phyloP scores from a whole-genome alignment of 306 rosid genomes.

The Sechiopsis laciniata region DNA sequence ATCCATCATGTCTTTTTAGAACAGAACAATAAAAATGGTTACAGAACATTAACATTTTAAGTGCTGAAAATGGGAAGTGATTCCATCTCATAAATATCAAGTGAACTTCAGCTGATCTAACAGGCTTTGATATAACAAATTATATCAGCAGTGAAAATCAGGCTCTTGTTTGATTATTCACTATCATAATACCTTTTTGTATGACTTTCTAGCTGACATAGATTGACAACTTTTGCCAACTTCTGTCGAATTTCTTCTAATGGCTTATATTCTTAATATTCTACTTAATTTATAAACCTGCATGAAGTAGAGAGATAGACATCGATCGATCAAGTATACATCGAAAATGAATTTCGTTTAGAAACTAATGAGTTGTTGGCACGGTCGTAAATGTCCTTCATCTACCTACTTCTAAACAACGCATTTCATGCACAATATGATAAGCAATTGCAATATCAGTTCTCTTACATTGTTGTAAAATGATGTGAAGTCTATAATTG shows the following conservation, averaged over 20 bases:
- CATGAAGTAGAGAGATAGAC: constrained; percentile 1
- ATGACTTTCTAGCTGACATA: background rate
- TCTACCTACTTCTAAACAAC: background rate
- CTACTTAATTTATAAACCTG: constrained; percentile 81
- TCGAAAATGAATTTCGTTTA: background rate
- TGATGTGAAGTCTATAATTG: background rate
- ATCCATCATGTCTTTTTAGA: background rate
- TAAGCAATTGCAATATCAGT: background rate
- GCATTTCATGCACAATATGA: background rate
- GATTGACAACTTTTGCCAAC: background rate
- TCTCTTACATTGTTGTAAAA: background rate
- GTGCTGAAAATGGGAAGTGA: background rate
- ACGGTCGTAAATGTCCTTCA: background rate
- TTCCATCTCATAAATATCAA: constrained; percentile 2
- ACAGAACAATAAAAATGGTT: background rate
- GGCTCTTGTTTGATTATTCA: background rate
- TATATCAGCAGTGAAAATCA: background rate
- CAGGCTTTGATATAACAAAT: background rate
- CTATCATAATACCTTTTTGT: background rate
- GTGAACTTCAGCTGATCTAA: background rate
- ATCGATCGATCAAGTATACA: background rate
- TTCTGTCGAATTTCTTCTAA: background rate
- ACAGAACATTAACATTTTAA: background rate
- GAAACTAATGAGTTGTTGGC: background rate
- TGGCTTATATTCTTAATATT: constrained; percentile 60